Evolutionary conservation across 305 asterid genomes (phyloP), one percentile per base, ranked within the genome.

Genomic region (Fraxinus floribunda): DNA sequence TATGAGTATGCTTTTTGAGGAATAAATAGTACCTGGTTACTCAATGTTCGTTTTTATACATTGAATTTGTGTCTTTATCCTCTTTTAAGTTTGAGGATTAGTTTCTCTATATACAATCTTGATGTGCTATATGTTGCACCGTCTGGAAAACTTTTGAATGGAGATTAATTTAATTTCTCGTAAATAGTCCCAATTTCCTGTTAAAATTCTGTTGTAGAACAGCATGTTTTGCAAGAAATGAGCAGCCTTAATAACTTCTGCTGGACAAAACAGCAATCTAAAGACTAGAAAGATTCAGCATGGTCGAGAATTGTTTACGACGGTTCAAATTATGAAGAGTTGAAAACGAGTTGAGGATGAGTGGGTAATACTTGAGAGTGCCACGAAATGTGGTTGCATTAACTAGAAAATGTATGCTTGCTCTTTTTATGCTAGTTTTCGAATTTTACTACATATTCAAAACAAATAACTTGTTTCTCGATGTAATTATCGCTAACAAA

Each of bases 1-100:
- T 75, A 60, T n/a, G 18, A 38, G 75, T 7, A 26, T 66, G 29
- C 35, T 44, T 82, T 76, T 30, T 66, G 57, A 77, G 81, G 46
- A 76, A 76, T 38, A 77, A 76, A 70, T 15, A 13, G 22, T 32
- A 70, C 41, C 18, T 70, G 41, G 75, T 16, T 4, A 20, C 75
- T 9, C 39, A 4, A 70, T 70, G n/a, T 70, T 3, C n/a, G 75
- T 70, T 70, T 26, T 32, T 70, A 15, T 70, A 15, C 41, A 15
- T 70, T 68, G 34, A 9, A 13, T 62, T 22, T 24, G 72, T 64
- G 72, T 24, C 34, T 62, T 62, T 24, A 64, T 16, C 72, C 72
- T 20, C 26, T 32, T 62, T 22, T 8, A 64, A 9, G 2, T 64
- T 70, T 70, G 75, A 70, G 41, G 75, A 20, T 70, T 32, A 13